Evolutionary conservation across 306 rosid species (phyloP).

Genomic region (Acacia crassicarpa): DNA sequence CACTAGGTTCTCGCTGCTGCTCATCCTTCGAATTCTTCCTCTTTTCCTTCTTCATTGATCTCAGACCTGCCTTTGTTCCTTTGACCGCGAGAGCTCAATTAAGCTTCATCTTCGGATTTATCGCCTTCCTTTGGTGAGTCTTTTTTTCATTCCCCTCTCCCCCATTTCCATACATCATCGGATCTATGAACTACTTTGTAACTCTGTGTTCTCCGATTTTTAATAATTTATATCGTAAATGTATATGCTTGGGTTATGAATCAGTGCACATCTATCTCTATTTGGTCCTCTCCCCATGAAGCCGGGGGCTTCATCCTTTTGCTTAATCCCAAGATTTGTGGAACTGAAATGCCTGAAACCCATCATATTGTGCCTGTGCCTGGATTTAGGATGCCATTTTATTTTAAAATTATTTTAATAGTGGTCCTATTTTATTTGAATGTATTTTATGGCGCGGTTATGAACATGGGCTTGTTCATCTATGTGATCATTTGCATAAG

Average conservation of each 20-base stretch:
- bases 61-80: constrained; percentile 11
- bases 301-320: background rate
- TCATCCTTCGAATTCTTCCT: background rate
- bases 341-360: background rate
- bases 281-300: background rate
- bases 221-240: background rate
- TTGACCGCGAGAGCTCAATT: background rate
- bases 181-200: constrained; percentile 33
- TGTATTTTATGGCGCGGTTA: background rate
- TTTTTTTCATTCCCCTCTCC: background rate
- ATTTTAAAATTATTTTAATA: background rate
- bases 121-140: constrained; percentile 34
- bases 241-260: background rate
- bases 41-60: constrained; percentile 31
- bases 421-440: background rate
- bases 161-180: background rate
- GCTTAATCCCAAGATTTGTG: background rate
- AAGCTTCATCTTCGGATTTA: background rate
- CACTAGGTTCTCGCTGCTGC: background rate
- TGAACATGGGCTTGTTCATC: background rate
- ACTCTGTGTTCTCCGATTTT: background rate
- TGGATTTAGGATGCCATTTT: background rate
- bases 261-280: background rate
- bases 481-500: background rate
- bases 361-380: background rate